phyloP scores from a whole-genome alignment of 495 filamentous ascomycete species.

The Penicillium samsonianum region DNA sequence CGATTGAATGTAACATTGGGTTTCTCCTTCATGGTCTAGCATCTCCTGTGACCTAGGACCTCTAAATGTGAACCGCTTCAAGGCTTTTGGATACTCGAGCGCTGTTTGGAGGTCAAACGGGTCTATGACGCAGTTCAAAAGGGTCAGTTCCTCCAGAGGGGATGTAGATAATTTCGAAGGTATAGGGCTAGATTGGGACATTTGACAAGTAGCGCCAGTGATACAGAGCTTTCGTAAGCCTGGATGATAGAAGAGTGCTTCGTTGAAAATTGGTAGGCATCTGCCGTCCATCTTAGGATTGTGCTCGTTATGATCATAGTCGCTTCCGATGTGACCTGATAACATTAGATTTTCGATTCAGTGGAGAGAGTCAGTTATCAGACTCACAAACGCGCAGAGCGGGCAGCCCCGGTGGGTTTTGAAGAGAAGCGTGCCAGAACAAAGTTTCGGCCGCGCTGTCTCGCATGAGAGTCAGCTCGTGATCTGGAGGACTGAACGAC shows the following conservation, averaged over 20 bases:
- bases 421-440: background rate
- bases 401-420: background rate
- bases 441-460: background rate
- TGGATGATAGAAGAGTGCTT: conserved; percentile 1
- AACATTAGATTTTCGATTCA: background rate
- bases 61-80: conserved; percentile 2
- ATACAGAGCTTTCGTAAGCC: conserved; percentile 3
- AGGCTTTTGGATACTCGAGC: background rate
- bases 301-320: background rate
- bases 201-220: background rate
- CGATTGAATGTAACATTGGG: background rate
- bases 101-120: background rate
- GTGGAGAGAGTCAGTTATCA: background rate
- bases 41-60: background rate
- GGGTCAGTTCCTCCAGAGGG: conserved; percentile 1
- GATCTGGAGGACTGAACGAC: conserved; percentile 1
- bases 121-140: conserved; percentile 3
- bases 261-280: background rate
- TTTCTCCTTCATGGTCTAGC: background rate
- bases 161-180: background rate
- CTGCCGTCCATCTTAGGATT: background rate
- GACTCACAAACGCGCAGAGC: conserved; percentile 9
- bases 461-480: background rate
- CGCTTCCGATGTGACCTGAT: conserved; percentile 5
- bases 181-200: too few relatives aligned